These are phyloP conservation scores for Wickerhamomyces sp. DNA, from an alignment of 1,139 yeast species.

Conservation along the genomic window DNA sequence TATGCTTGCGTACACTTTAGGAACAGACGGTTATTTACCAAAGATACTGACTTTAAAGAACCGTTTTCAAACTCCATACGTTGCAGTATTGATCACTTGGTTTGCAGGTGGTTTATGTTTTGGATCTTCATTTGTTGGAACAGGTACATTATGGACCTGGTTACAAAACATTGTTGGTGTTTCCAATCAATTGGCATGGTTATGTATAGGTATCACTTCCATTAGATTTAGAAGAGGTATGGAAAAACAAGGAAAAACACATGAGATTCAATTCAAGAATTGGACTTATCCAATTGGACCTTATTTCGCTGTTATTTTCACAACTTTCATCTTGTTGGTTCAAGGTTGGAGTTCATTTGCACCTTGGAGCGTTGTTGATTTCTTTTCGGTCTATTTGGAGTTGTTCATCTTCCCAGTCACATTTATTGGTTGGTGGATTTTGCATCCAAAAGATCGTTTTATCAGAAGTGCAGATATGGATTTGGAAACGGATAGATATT, in stretches of 20 bases:
- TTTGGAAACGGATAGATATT: conserved; percentile 54
- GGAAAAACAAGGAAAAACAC: conserved; percentile 33
- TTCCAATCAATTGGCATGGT: conserved; percentile 35
- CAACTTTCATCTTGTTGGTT: conserved; percentile 44
- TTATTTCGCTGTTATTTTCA: conserved; percentile 23
- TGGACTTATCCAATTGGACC: conserved; percentile 60
- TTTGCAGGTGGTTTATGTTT: conserved; percentile 30
- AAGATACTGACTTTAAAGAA: conserved; percentile 38
- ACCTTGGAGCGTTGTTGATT: conserved; percentile 49
- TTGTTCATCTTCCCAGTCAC: conserved; percentile 43
- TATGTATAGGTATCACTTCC: conserved; percentile 37
- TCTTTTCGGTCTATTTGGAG: conserved; percentile 44
- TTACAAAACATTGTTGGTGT: conserved; percentile 34
- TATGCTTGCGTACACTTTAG: conserved; percentile 44
- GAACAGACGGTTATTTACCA: conserved; percentile 47
- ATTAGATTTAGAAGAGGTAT: conserved; percentile 49
- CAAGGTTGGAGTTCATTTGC: conserved; percentile 62
- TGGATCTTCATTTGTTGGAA: conserved; percentile 31
- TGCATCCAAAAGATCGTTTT: conserved; percentile 40
- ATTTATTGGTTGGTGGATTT: conserved; percentile 43
- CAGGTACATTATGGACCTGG: conserved; percentile 34
- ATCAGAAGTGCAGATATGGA: conserved; percentile 52
- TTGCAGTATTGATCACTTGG: conserved; percentile 35
- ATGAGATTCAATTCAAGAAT: conserved; percentile 35
- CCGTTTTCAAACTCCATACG: conserved; percentile 41